Evolutionary conservation across 768 basidiomycete species (phyloP), one percentile per base, ranked within the genome.

Genomic region (Hygrophoropsis aurantiaca): DNA sequence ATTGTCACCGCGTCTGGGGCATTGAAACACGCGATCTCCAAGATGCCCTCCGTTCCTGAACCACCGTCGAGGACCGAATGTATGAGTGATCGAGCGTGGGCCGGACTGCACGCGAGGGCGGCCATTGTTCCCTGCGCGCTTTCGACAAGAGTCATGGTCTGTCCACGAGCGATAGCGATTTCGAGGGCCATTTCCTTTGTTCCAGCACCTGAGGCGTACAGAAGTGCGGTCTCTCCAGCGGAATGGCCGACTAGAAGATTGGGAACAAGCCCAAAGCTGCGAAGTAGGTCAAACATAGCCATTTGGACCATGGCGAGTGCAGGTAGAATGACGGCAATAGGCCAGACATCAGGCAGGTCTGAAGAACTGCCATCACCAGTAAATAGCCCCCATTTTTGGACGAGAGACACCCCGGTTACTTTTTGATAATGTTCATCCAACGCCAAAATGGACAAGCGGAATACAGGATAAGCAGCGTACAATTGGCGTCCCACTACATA

Each of bases 21-120:
- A 45, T 78, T 78, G 59, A 64, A 71, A 50, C 73, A 74, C 1
- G 63, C 74, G 21, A 78, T 55, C n/a, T 73, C 70, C 23, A 74
- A 51, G 18, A 59, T 42, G 21, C 47, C 58, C 7, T 46, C 27
- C n/a, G n/a, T 30, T 30, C 27, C 6, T 30, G 27, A 13, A 13
- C 27, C 27, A 13, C 27, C 27, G 37, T 30, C 50, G 15, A 48
- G 46, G 27, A 50, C 50, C 4, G 16, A 8, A 38, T 44, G 46
- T 2, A 46, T 35, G 16, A 51, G 54, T 3, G 44, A 51, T 6
- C 45, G 53, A 47, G 27, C 69, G 0, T 61, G 56, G 1, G 58
- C 54, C 2, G 60, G 46, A 16, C 49, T 52, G 53, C 75, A 75
- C 1, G 60, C 54, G 3, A 77, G 33, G 1, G 74, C 75, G 2